Percentiles rank a stretch among this genome's conserved stretches.
Evolutionary conservation across 441 rosid genomes (phyloP).

Genomic region (Gossypium gossypioides): DNA sequence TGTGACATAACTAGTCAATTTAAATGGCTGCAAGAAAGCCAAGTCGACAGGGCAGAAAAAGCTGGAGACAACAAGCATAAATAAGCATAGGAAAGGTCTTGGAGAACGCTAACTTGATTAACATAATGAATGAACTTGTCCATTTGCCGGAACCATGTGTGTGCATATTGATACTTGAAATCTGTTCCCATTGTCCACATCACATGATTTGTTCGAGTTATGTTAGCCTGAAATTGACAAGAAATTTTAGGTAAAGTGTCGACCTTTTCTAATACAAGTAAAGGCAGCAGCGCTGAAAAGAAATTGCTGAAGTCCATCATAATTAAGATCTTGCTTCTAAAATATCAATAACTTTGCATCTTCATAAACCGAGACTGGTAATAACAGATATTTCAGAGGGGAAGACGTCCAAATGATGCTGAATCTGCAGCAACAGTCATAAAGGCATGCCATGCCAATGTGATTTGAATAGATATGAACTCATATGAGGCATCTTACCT

Average conservation of each 20-base stretch:
- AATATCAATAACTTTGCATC: neutral
- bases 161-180: slow-evolving; percentile 64
- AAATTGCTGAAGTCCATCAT: neutral
- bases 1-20: neutral
- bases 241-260: neutral
- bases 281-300: neutral
- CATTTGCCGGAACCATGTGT: slow-evolving; percentile 56
- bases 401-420: neutral
- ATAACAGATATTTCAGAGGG: neutral
- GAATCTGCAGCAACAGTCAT: slow-evolving; percentile 1
- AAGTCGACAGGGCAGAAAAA: neutral
- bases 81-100: neutral
- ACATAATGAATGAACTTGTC: slow-evolving; percentile 74
- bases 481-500: slow-evolving; percentile 23
- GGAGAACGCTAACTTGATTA: slow-evolving; percentile 38
- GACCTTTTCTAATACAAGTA: neutral
- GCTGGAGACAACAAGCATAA: neutral
- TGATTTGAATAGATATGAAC: neutral
- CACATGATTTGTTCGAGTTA: slow-evolving; percentile 60
- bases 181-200: slow-evolving; percentile 88
- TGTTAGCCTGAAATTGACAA: slow-evolving; percentile 42
- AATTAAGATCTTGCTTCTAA: neutral
- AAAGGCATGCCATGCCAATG: neutral
- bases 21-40: neutral
- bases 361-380: neutral